Evolutionary conservation across 148 eudicot genomes (phyloP), one percentile per base, ranked within the genome.

Genomic region (Rheum nobile): DNA sequence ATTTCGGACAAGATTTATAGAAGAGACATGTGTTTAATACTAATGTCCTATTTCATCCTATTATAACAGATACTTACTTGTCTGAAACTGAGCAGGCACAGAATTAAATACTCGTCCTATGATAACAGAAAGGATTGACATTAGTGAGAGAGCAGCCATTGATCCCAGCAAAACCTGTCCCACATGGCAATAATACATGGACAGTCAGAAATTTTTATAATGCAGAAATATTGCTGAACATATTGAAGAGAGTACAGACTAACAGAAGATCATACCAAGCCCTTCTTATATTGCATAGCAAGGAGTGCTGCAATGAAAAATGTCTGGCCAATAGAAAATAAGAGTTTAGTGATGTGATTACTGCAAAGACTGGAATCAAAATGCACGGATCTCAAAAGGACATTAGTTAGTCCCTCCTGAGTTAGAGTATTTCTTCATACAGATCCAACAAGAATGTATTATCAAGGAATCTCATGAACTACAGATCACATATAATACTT

Each of bases 11-110:
- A n/a, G n/a, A n/a, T n/a, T n/a, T n/a, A n/a, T n/a, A 48, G 22
- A 48, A 16, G 55, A 48, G 21, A 21, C 55, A 57, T 26, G 65
- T 24, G 4, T 1, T 24, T 24, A 9, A 24, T 24, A 19, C 65
- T 57, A 57, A 57, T 24, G 16, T 26, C 32, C 9, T 7, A 24
- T 57, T 24, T 24, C 29, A 26, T 57, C 16, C 16, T 5, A 63
- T 29, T 19, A 22, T 13, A 32, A 14, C 11, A 17, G 41, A 14
- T 4, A 79, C 98, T 87, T 88, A 91, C 98, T 91, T 70, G 98
- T 91, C 78, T 91, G 97, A 87, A 94, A 94, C 83, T 94, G 98
- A 83, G 98, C 91, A 76, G 98, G 97, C 67, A 94, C 97, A 10
- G 98, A 91, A 72, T 94, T 90, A 86, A 94, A 94, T 81, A 89